Evolutionary conservation across 441 rosid genomes (phyloP), one percentile per base, ranked within the genome.

Genomic region (Croton laevigatus): DNA sequence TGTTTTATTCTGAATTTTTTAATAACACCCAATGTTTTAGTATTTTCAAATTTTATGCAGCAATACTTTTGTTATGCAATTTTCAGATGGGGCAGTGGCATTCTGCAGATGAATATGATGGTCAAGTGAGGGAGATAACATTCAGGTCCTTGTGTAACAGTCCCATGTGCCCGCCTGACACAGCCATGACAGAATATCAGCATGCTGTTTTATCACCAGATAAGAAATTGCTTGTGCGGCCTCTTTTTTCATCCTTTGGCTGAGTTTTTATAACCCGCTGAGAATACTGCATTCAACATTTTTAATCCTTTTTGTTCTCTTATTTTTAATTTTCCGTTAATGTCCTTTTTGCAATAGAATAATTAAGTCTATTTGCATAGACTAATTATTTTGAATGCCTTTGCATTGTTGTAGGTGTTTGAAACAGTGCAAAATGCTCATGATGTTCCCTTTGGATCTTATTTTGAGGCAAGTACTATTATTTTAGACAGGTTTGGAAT

Each of bases 151-250:
- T 82, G n/a, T 95, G 99, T 80, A 86, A 82, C 77, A 95, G 91
- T 84, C 99, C 99, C 52, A 93, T 95, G 98, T 91, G 99, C 81
- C 98, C 99, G 44, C 98, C 97, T 51, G 97, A 95, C 82, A 93
- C 95, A 66, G 96, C 91, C 74, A 89, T 95, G 91, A 88, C 99
- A 8, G 98, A 95, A 84, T 93, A 88, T 82, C 99, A 95, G 84
- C 98, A 91, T 72, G 80, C 69, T 75, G 95, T 87, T 79, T 70
- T 89, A 63, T 86, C 98, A 71, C 73, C 89, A 69, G 97, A 95
- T 74, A 91, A 88, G 82, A 87, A 83, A 83, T 71, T 74, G 19
- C 87, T 93, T 80, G 99, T 95, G 71, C 20, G 79, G 62, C 65
- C 52, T 49, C 75, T 34, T 59, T 45, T 68, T 59, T 67, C 48